A percentile compares a stretch with the other conserved stretches of the same genome.
phyloP scores from a whole-genome alignment of 345 rosid species.

The Heritiera fomes region DNA sequence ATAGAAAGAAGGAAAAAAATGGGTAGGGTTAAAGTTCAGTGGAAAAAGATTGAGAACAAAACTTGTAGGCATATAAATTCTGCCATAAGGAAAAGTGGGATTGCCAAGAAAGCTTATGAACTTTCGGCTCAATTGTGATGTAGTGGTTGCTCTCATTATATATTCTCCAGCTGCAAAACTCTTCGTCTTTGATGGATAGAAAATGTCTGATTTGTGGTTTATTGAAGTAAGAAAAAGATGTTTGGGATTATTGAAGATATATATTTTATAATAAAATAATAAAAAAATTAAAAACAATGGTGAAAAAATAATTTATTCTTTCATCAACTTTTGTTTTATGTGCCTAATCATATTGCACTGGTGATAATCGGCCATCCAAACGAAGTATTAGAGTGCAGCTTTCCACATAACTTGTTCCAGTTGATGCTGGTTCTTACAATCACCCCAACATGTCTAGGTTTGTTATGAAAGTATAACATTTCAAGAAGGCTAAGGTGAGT shows the following conservation, averaged over 20 bases:
- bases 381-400: too few species aligned
- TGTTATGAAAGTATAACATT: too few species aligned
- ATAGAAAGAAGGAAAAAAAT: background rate
- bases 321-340: too few species aligned
- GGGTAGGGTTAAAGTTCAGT: conserved; percentile 19
- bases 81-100: conserved; percentile 36
- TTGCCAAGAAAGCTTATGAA: conserved; percentile 41
- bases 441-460: background rate
- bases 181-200: conserved; percentile 27
- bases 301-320: too few species aligned
- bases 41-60: conserved; percentile 25
- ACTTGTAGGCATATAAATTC: conserved; percentile 28
- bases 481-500: too few species aligned
- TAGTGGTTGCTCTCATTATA: background rate
- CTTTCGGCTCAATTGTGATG: conserved; percentile 16
- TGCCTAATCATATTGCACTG: too few species aligned
- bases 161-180: conserved; percentile 39
- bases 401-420: background rate
- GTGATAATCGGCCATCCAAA: too few species aligned
- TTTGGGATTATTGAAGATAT: too few species aligned
- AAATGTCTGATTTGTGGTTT: conserved; percentile 20
- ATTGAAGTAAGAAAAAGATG: too few species aligned
- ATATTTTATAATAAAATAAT: too few species aligned
- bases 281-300: too few species aligned
- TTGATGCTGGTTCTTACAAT: background rate